Evolutionary conservation across 805 yeast genomes (phyloP).

Genomic region (Nakazawaea peltata): DNA sequence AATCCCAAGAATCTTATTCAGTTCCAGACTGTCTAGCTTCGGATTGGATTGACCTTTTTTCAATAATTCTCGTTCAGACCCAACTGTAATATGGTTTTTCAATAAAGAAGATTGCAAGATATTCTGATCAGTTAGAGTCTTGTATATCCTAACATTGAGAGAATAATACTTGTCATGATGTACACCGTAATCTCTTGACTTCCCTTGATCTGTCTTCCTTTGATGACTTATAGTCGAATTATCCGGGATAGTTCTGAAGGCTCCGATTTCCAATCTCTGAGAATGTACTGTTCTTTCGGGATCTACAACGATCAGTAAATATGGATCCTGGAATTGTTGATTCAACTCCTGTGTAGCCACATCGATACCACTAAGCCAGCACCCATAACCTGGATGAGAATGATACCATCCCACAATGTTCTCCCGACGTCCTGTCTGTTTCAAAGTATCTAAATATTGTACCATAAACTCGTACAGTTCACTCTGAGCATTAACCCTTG

Average conservation of each 20-base stretch:
- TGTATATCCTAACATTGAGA: conserved; percentile 52
- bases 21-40: too few species aligned
- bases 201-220: conserved; percentile 35
- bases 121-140: conserved; percentile 24
- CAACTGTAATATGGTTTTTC: too few species aligned
- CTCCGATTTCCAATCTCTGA: conserved; percentile 76
- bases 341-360: conserved; percentile 82
- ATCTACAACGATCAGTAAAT: conserved; percentile 81
- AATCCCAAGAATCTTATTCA: not conserved
- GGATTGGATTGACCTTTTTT: too few species aligned
- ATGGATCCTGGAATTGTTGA: conserved; percentile 88
- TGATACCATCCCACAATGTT: conserved; percentile 95
- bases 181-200: conserved; percentile 57
- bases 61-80: too few species aligned
- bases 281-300: conserved; percentile 61
- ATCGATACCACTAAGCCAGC: conserved; percentile 92
- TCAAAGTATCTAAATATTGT: conserved; percentile 52
- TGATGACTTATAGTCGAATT: conserved; percentile 13
- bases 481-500: conserved; percentile 87
- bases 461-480: conserved; percentile 97
- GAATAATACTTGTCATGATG: conserved; percentile 66
- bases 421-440: conserved; percentile 32
- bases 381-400: conserved; percentile 95
- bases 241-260: conserved; percentile 60
- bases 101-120: not conserved